A percentile compares a stretch with the other conserved stretches of the same genome.
Evolutionary conservation across 1,139 yeast species (phyloP).

Genomic region (Pichia sp.): DNA sequence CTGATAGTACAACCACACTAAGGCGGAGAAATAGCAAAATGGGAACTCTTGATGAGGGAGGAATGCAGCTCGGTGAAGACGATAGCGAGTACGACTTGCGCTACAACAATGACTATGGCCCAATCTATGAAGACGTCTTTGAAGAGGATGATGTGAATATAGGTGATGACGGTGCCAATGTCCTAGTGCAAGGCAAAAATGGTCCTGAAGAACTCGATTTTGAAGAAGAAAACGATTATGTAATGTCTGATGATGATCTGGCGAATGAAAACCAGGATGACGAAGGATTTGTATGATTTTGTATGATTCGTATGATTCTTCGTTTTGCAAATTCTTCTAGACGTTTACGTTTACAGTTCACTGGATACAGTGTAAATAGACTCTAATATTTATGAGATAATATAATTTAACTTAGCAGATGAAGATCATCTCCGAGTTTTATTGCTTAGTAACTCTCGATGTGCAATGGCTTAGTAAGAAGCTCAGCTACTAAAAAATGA

Average conservation of each 20-base stretch:
- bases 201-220: slow-evolving; percentile 30
- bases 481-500: background rate
- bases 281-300: slow-evolving; percentile 19
- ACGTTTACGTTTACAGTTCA: background rate
- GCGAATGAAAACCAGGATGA: slow-evolving; percentile 34
- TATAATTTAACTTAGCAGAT: background rate
- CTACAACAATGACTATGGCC: slow-evolving; percentile 29
- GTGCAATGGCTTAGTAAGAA: no score
- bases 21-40: slow-evolving; percentile 30
- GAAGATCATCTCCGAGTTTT: no score
- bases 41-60: slow-evolving; percentile 33
- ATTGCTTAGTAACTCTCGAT: no score
- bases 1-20: slow-evolving; percentile 3
- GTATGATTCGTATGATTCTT: background rate
- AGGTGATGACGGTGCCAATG: slow-evolving; percentile 19
- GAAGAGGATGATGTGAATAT: slow-evolving; percentile 27
- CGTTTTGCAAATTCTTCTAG: background rate
- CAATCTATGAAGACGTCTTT: slow-evolving; percentile 31
- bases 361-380: background rate
- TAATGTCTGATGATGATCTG: slow-evolving; percentile 35
- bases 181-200: slow-evolving; percentile 3
- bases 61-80: slow-evolving; percentile 26
- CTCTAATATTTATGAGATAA: background rate
- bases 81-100: slow-evolving; percentile 34
- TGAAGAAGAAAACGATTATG: slow-evolving; percentile 35